phyloP scores from a whole-genome alignment of 305 asterid genomes.

The Solanum hybrid region DNA sequence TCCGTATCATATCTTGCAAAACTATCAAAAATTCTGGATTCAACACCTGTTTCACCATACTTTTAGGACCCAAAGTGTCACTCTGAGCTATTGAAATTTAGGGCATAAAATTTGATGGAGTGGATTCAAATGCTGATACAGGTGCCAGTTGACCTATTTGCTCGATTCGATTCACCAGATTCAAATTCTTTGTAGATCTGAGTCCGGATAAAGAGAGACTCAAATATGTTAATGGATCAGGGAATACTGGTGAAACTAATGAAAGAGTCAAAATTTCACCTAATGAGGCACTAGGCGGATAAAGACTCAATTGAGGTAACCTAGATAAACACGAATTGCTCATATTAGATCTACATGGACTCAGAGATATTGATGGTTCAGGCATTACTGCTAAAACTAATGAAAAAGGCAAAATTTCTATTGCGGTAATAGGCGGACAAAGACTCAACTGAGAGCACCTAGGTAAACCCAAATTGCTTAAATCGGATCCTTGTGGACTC shows the following conservation, averaged over 20 bases:
- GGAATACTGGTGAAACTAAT: not conserved
- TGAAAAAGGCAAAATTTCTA: not conserved
- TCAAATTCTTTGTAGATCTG: not conserved
- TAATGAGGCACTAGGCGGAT: no score
- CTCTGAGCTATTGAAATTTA: no score
- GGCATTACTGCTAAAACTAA: no score
- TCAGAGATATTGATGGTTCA: not conserved
- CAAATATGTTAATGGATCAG: not conserved
- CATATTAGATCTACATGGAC: not conserved
- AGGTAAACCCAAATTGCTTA: not conserved
- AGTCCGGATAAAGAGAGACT: not conserved
- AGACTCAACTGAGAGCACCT: not conserved
- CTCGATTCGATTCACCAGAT: not conserved
- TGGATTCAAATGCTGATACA: no score
- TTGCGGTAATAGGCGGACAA: not conserved
- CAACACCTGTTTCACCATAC: not conserved
- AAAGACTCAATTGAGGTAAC: not conserved
- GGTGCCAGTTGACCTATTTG: not conserved
- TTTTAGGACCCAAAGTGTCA: not conserved
- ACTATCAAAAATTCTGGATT: no score
- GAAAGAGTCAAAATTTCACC: not conserved
- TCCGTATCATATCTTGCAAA: not conserved
- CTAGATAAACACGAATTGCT: not conserved
- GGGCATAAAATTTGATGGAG: not conserved
- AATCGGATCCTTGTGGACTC: not conserved